Evolutionary conservation across 129 eudicot genomes (phyloP), one percentile per base, ranked within the genome.

Genomic region (Tanacetum coccineum): DNA sequence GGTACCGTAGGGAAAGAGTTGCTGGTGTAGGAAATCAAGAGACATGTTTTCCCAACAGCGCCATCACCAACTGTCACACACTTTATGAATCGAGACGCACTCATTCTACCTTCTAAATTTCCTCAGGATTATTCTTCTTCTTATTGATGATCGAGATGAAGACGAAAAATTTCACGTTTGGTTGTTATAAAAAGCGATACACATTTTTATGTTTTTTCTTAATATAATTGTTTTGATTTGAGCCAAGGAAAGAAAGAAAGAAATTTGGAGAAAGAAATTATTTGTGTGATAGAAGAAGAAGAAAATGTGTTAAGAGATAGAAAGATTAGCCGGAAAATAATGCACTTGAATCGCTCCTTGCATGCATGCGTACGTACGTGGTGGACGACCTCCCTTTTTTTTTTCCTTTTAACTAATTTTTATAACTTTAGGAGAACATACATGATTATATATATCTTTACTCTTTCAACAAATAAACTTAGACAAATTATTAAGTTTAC

Each of bases 11-110:
- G 98, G 76, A 93, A 93, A 59, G 98, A 88, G 79, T 88, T 93
- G 95, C 98, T 92, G 89, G 98, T 92, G 82, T 92, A 92, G 12
- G 98, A 92, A 72, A 92, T 92, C 89, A 92, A 80, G 73, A 92
- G 87, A 59, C 96, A 93, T n/a, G 98, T 93, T 71, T 93, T 93
- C 5, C 98, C 98, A 46, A 93, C 98, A 32, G 98, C 98, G 19
- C 98, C 98, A 76, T 93, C 98, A n/a, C 98, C 98, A 18, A 93
- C 98, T 11, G 98, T 93, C 28, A 93, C 98, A 50, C 98, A 93
- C 70, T 93, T 93, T 36, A 93, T 86, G 69, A 92, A 92, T 80
- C 96, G 83, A 2, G 98, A 88, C 63, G 98, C 98, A 74, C 98
- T 92, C 98, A 92, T 92, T 22, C 6, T 59, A 2, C 39, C 42